Conservation (phyloP, 495 filamentous ascomycete genomes). For the Penicillium diatomitis region DNA sequence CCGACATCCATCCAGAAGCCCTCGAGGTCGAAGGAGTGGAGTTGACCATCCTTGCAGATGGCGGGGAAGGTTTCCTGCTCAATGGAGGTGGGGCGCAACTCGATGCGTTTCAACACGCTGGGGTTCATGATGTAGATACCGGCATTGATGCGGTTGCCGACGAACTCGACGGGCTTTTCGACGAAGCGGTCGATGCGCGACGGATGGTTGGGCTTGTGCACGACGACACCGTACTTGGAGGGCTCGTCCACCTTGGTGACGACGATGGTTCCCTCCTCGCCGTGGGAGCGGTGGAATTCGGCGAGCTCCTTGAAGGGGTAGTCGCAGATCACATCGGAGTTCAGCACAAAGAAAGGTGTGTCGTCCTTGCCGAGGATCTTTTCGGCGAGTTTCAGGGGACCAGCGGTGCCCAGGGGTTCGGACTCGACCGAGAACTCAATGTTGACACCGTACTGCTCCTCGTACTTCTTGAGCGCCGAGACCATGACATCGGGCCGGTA, state of each 20-base stretch:
- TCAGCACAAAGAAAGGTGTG: constrained; percentile 95
- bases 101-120: constrained; percentile 80
- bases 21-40: constrained; percentile 97
- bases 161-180: constrained; percentile 98
- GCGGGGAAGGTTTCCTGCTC: constrained; percentile 99
- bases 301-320: constrained; percentile 89
- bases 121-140: constrained; percentile 99
- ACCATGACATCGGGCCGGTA: constrained; percentile 97
- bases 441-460: constrained; percentile 79
- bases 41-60: constrained; percentile 79
- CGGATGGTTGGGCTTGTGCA: constrained; percentile 90
- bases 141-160: constrained; percentile 98
- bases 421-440: constrained; percentile 96
- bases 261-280: constrained; percentile 94
- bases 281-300: constrained; percentile 80
- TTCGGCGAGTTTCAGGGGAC: constrained; percentile 93
- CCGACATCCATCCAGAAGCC: constrained; percentile 99
- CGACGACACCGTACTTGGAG: constrained; percentile 97
- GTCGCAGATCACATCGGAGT: constrained; percentile 97
- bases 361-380: constrained; percentile 89
- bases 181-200: constrained; percentile 97
- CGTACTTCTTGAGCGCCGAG: constrained; percentile 72
- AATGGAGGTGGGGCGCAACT: constrained; percentile 96
- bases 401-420: constrained; percentile 92
- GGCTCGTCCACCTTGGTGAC: constrained; percentile 99